A percentile compares a stretch with the other conserved stretches of the same genome.
Evolutionary conservation across 139 green algal genomes (phyloP).

Genomic region (Chlorella sorokiniana): DNA sequence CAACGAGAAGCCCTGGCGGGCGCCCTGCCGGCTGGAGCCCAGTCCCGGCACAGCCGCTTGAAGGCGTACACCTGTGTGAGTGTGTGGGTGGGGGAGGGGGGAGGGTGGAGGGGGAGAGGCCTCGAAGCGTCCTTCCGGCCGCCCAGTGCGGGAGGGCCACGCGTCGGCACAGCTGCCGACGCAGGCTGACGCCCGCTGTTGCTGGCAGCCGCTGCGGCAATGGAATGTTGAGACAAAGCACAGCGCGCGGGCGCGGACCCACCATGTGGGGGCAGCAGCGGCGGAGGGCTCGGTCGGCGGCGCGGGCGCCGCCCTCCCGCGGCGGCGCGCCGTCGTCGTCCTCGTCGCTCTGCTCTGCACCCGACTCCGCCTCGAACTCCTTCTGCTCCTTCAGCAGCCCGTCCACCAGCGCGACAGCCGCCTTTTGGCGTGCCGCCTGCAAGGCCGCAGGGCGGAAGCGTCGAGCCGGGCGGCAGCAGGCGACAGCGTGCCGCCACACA

Average conservation of each 20-base stretch:
- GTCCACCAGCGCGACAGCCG: conserved; percentile 40
- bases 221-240: background rate
- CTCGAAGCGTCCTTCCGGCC: background rate
- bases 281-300: conserved; percentile 47
- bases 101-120: background rate
- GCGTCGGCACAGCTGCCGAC: too few species aligned
- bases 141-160: too few species aligned
- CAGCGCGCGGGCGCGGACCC: background rate
- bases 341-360: conserved; percentile 2
- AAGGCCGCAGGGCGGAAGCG: background rate
- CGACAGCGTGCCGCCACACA: background rate
- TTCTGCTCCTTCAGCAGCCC: conserved; percentile 49
- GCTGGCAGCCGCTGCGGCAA: too few species aligned
- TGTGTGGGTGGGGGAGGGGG: background rate
- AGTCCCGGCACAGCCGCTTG: conserved; percentile 75
- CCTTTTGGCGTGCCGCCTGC: conserved; percentile 41
- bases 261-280: conserved; percentile 65
- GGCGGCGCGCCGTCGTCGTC: background rate
- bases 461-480: background rate
- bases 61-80: conserved; percentile 65
- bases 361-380: conserved; percentile 16
- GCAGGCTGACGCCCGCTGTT: too few species aligned
- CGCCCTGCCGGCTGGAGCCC: conserved; percentile 63
- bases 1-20: conserved; percentile 82
- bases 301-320: background rate